Base-by-base conservation (phyloP, 2,329 filamentous ascomycete species). In the Grosmannia clavigera region DNA sequence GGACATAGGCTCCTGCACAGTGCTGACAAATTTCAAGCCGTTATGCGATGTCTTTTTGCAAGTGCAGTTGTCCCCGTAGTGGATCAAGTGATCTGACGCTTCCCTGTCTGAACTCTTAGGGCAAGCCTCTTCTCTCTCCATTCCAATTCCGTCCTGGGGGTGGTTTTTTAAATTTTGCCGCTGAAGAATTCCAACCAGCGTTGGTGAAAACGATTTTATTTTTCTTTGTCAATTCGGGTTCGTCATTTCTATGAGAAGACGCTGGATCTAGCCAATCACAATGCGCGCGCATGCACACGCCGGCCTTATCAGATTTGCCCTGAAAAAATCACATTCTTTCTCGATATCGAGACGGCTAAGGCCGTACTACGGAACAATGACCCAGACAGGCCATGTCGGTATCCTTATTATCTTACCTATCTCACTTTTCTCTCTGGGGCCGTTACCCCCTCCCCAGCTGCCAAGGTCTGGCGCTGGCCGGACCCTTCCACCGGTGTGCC, bases 221-320 rank as follows among this genome's bases (percentile, higher is more conserved):
- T 57, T 54, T 38, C 53, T 19, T 38, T 50, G 27, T 50, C 29
- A 38, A 40, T 51, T 52, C 35, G 10, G 27, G 27, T 57, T 62
- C 56, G 59, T 61, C 61, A 62, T 60, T 60, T 60, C 43, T 57
- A 60, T 60, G 61, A 57, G 29, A 55, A 31, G 35, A 53, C 51
- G 27, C 6, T 40, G n/a, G 22, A 19, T 31, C 19, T 19, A 6
- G 12, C 62, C 62, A 64, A 64, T 64, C 62, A 62, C 50, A 59
- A 27, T 3, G 56, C 61, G 50, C 51, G 62, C 62, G 60, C 60
- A 63, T 58, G n/a, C 57, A 52, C 25, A 16, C 14, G 33, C 43
- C 27, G n/a, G 27, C 43, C 60, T 64, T 64, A 64, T 64, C 63
- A 64, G 63, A 64, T 64, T 63, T 56, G 58, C 55, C 27, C 51